Evolutionary conservation across 2,329 filamentous ascomycete species (phyloP).

Genomic region (Pseudogymnoascus sp.): DNA sequence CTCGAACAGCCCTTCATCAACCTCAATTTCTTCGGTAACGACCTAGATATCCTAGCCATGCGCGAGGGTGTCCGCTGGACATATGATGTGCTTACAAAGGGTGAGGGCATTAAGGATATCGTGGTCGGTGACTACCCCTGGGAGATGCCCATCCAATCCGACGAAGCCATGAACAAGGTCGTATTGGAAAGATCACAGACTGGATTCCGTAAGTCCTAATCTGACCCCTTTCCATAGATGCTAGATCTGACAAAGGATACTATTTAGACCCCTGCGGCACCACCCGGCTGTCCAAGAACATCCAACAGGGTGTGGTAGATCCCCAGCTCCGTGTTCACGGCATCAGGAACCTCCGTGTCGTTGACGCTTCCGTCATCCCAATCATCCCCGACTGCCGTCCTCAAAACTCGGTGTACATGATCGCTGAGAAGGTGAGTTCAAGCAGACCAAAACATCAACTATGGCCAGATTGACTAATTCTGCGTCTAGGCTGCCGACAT

Average conservation of each 20-base stretch:
- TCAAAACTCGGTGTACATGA: constrained; percentile 52
- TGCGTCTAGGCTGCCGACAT: constrained; percentile 32
- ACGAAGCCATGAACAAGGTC: constrained; percentile 47
- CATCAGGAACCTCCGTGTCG: constrained; percentile 42
- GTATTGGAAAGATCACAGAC: constrained; percentile 54
- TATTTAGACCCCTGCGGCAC: constrained; percentile 45
- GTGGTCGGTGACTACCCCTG: constrained; percentile 49
- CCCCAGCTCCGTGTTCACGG: constrained; percentile 43
- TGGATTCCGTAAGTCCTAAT: constrained; percentile 36
- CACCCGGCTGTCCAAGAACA: constrained; percentile 41
- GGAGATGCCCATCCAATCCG: constrained; percentile 48
- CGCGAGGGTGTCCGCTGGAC: constrained; percentile 41
- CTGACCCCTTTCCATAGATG: neutral
- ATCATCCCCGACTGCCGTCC: constrained; percentile 47
- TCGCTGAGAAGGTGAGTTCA: constrained; percentile 47
- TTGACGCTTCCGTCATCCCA: constrained; percentile 48
- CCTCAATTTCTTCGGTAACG: constrained; percentile 36
- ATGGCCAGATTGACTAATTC: neutral
- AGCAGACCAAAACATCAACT: neutral
- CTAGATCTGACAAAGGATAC: neutral
- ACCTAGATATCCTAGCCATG: constrained; percentile 47
- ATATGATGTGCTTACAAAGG: constrained; percentile 44
- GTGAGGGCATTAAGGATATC: constrained; percentile 48
- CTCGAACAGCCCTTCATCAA: constrained; percentile 33
- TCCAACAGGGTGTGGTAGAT: constrained; percentile 45